Evolutionary conservation across 1,284 basidiomycete species (phyloP), one percentile per base, ranked within the genome.

Genomic region (Papiliotrema fonsecae): DNA sequence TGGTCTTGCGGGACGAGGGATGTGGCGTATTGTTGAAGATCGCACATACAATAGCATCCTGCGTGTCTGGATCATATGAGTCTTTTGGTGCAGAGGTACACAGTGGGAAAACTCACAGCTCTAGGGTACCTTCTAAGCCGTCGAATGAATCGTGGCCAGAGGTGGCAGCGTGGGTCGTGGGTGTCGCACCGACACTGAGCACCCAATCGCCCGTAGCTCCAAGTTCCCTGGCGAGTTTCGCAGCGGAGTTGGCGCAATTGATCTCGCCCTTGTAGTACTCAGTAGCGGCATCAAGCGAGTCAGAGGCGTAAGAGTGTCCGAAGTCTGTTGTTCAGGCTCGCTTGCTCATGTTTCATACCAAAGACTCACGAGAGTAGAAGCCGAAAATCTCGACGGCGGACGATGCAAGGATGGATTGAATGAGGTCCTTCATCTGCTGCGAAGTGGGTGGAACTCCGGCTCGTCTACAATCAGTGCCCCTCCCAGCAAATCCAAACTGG

Each of bases 121-220:
- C 70, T 11, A 73, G 50, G 18, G 53, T 55, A 2, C 67, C 70
- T n/a, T 65, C 54, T 11, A 68, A 53, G 4, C 51, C 45, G 28
- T 46, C 25, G 11, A 26, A 27, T 13, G 43, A 28, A 18, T 26
- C 39, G 10, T 30, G 49, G 37, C 52, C 55, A 26, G 50, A 49
- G 6, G 58, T 57, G 30, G 62, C 65, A 1, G 65, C 65, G 50
- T 67, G 65, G 0, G 87, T 87, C 2, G 88, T 85, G 1, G 88
- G 88, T 2, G 88, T 91, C n/a, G 87, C 85, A 13, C 88, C 88
- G 1, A 90, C 84, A 2, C 85, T 86, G 21, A 91, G 73, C 0
- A 87, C 78, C 59, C 87, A 87, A 78, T 78, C 34, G 64, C 67
- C 55, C 16, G 42, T 50, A 9, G 55, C 37, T n/a, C 62, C 62